phyloP scores from a whole-genome alignment of 805 yeast species.

The Candida palmyrensis region DNA sequence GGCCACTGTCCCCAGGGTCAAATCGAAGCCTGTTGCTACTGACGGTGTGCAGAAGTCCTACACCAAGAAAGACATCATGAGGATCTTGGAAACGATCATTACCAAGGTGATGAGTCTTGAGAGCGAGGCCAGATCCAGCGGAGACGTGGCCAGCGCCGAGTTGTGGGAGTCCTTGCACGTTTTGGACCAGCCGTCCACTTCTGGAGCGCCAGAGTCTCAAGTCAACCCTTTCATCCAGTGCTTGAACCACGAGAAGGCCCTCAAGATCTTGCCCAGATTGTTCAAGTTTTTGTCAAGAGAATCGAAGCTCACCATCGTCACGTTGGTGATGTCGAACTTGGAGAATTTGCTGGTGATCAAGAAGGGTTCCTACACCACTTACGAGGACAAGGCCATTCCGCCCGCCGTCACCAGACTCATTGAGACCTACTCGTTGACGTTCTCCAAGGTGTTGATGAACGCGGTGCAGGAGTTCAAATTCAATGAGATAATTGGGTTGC shows the following conservation, averaged over 20 bases:
- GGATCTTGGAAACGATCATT: slow-evolving; percentile 73
- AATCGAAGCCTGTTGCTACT: slow-evolving; percentile 28
- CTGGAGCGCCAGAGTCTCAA: slow-evolving; percentile 38
- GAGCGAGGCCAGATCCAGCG: slow-evolving; percentile 42
- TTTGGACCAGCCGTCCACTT: slow-evolving; percentile 54
- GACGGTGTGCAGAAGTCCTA: slow-evolving; percentile 17
- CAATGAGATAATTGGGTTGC: slow-evolving; percentile 70
- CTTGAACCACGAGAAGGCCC: slow-evolving; percentile 79
- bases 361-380: slow-evolving; percentile 73
- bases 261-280: slow-evolving; percentile 82
- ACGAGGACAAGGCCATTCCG: slow-evolving; percentile 47
- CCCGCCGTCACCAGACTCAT: slow-evolving; percentile 51
- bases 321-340: slow-evolving; percentile 73
- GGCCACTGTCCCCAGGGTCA: slow-evolving; percentile 12
- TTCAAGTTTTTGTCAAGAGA: slow-evolving; percentile 76
- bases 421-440: slow-evolving; percentile 74
- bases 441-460: slow-evolving; percentile 78
- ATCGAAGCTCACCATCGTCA: slow-evolving; percentile 71
- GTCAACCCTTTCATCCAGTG: slow-evolving; percentile 80
- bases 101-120: slow-evolving; percentile 75
- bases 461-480: slow-evolving; percentile 78
- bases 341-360: slow-evolving; percentile 74
- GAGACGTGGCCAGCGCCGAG: slow-evolving; percentile 32
- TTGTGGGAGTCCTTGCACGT: slow-evolving; percentile 80
- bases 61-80: slow-evolving; percentile 44